phyloP scores from a whole-genome alignment of 495 filamentous ascomycete species.

The Penicillium odoratum region DNA sequence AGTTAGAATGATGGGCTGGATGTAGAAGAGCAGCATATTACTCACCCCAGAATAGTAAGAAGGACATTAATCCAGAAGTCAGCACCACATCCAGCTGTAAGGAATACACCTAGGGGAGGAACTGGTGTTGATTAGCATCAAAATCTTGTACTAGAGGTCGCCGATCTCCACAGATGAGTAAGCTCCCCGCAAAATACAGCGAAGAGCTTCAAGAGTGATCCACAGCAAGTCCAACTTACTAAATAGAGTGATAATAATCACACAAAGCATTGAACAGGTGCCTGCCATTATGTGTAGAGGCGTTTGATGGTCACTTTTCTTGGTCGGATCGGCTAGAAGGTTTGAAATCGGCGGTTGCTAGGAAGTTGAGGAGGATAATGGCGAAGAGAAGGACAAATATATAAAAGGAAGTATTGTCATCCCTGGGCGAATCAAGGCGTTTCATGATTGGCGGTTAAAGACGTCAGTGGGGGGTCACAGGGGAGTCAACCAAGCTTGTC shows the following conservation, averaged over 20 bases:
- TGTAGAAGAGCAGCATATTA: neutral
- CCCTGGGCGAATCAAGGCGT: slow-evolving; percentile 24
- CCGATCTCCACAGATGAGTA: neutral
- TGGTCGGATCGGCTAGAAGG: slow-evolving; percentile 12
- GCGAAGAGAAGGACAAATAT: slow-evolving; percentile 35
- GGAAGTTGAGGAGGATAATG: slow-evolving; percentile 31
- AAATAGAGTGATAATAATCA: slow-evolving; percentile 61
- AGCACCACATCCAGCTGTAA: slow-evolving; percentile 62
- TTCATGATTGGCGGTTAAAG: slow-evolving; percentile 30
- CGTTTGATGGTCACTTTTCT: slow-evolving; percentile 4
- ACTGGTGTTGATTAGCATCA: slow-evolving; percentile 42
- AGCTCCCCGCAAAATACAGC: neutral
- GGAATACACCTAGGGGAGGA: slow-evolving; percentile 62
- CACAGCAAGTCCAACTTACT: slow-evolving; percentile 33
- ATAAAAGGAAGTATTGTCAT: slow-evolving; percentile 33
- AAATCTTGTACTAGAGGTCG: neutral
- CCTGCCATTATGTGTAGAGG: slow-evolving; percentile 31
- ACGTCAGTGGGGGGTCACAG: slow-evolving; percentile 14
- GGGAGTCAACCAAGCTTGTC: slow-evolving; percentile 1
- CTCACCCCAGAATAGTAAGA: slow-evolving; percentile 61
- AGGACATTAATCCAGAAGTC: slow-evolving; percentile 66
- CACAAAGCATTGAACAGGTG: slow-evolving; percentile 39
- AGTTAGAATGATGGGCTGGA: neutral
- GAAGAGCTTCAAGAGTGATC: neutral
- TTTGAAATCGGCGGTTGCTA: slow-evolving; percentile 30